Base-by-base conservation (phyloP, 768 basidiomycete genomes). In the Pleurotus ostreatus region DNA sequence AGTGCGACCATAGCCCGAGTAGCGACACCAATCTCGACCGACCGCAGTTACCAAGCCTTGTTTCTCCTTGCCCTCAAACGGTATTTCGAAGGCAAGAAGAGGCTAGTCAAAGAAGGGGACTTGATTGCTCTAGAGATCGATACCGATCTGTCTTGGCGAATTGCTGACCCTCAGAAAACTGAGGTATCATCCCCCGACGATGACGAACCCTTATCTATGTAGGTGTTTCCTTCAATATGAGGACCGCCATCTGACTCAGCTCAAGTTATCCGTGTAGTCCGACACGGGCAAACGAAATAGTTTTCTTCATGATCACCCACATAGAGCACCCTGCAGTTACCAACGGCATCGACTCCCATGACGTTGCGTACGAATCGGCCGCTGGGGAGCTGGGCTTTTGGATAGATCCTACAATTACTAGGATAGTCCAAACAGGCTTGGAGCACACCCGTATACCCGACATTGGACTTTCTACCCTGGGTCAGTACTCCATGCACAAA, bases 371-470 rank as follows among this genome's bases (percentile, higher is more conserved):
- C 20, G 81, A 83, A 13, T 78, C 78, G 1, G 77, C 78, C 0
- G 68, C 78, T 16, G 90, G 89, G 4, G 84, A 91, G 62, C 66
- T 94, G 15, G 96, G 96, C 0, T 95, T 89, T 63, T 90, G 89
- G 80, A 77, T 97, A 16, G 92, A 98, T 62, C 71, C 85, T 1
- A 66, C 75, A 1, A 66, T 78, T 5, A 96, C 96, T 16, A 83
- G 84, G 53, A 82, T 98, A 63, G 69, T 89, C 6, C 91, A 95
- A 68, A 78, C 84, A 0, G 94, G 96, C 0, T 63, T 91, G 5
- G 92, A 93, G 62, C 81, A 88, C 59, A 75, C 74, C 5, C 75
- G 78, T 56, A 76, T 86, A 39, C 88, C 83, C 23, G 79, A 82
- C 64, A 69, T 76, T 4, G 70, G 70, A 25, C 67, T 65, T 3